Conservation (phyloP, 306 rosid genomes). For the Cyclanthera cordifolia region DNA sequence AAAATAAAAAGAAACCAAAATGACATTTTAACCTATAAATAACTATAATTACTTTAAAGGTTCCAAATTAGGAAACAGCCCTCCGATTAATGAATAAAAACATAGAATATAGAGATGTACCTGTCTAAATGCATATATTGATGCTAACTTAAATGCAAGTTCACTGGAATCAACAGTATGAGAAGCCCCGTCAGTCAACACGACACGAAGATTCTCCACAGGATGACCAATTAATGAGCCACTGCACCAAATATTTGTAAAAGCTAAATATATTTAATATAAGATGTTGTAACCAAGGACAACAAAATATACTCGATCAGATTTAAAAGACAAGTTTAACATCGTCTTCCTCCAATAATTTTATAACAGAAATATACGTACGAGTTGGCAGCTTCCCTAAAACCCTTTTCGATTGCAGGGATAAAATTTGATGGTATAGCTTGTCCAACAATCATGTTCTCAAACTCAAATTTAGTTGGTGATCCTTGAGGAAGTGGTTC, state of each 20-base stretch:
- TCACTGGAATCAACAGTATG: conserved; percentile 98
- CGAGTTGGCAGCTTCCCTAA: conserved; percentile 96
- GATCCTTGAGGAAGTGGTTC: conserved; percentile 85
- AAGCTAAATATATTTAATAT: conserved; percentile 5
- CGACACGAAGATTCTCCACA: conserved; percentile 75
- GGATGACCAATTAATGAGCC: conserved; percentile 98
- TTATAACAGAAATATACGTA: conserved; percentile 26
- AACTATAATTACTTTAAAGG: not conserved
- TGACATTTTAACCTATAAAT: not conserved
- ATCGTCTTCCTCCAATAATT: not conserved
- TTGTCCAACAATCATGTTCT: conserved; percentile 87
- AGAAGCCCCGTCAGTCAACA: conserved; percentile 86
- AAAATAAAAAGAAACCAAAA: too few species aligned
- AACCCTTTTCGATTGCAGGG: conserved; percentile 96
- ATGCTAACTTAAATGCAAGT: conserved; percentile 93
- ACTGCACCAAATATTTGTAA: conserved; percentile 33
- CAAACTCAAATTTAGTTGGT: conserved; percentile 77
- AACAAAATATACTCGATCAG: not conserved
- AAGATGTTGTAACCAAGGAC: not conserved
- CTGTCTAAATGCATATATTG: conserved; percentile 97
- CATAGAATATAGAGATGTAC: conserved; percentile 22
- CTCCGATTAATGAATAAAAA: not conserved
- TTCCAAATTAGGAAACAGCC: not conserved
- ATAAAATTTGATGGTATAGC: conserved; percentile 86
- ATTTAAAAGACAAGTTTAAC: not conserved